A percentile compares a stretch with the other conserved stretches of the same genome.
These are phyloP conservation scores for Camelina neglecta DNA, from an alignment of 345 rosid species.

Conservation along the genomic window DNA sequence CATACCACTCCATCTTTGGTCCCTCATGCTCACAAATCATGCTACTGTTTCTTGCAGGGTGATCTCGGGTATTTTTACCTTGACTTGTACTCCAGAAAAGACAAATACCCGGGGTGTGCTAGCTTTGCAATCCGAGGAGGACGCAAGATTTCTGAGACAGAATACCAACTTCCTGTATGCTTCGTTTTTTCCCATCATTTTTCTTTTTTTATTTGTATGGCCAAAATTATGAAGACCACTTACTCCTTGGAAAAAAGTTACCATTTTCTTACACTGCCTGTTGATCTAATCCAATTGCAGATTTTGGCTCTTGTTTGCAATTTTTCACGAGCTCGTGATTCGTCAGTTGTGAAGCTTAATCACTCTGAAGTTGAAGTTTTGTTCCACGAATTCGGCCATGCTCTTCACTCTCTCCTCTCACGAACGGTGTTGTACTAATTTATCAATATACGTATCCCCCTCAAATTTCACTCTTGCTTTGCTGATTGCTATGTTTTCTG, in stretches of 20 bases:
- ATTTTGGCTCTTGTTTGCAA: constrained; percentile 93
- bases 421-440: constrained; percentile 69
- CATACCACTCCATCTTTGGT: constrained; percentile 1
- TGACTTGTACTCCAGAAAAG: constrained; percentile 83
- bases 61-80: constrained; percentile 90
- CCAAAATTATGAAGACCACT: background rate
- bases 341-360: constrained; percentile 74
- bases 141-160: constrained; percentile 74
- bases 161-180: constrained; percentile 95
- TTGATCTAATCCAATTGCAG: constrained; percentile 53
- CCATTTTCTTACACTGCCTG: background rate
- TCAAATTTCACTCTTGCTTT: constrained; percentile 19
- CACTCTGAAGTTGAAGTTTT: constrained; percentile 90
- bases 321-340: constrained; percentile 57
- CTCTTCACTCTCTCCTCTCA: constrained; percentile 89
- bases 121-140: constrained; percentile 92
- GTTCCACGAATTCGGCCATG: constrained; percentile 98
- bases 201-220: background rate
- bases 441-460: background rate
- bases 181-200: background rate
- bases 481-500: constrained; percentile 22
- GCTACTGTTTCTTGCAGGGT: constrained; percentile 60
- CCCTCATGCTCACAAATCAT: constrained; percentile 27
- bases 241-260: background rate
- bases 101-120: constrained; percentile 97